phyloP scores from a whole-genome alignment of 1,284 basidiomycete genomes.

The Cutaneotrichosporon sp. region DNA sequence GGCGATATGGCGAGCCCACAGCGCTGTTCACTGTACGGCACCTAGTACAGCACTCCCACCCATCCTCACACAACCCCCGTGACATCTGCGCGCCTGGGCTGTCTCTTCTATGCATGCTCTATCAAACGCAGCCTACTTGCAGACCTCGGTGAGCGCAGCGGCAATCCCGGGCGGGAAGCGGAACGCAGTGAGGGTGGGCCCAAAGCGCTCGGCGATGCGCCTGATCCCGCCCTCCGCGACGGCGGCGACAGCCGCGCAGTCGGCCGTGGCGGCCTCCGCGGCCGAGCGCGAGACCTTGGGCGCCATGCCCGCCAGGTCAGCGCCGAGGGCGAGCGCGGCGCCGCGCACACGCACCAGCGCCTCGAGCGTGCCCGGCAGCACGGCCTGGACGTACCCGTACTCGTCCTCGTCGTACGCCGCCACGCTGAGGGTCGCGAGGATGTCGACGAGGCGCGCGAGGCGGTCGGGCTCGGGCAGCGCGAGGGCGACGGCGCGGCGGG shows the following conservation, averaged over 20 bases:
- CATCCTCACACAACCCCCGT: no score
- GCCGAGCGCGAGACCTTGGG: slow-evolving; percentile 17
- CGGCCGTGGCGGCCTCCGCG: slow-evolving; percentile 15
- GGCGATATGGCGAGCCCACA: no score
- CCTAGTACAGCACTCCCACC: no score
- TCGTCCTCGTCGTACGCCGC: slow-evolving; percentile 47
- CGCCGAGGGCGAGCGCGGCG: slow-evolving; percentile 28
- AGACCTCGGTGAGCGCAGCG: slow-evolving; percentile 37
- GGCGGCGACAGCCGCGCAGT: slow-evolving; percentile 5
- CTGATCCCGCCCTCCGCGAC: slow-evolving; percentile 34
- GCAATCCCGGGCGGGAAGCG: slow-evolving; percentile 41
- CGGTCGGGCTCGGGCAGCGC: slow-evolving; percentile 34
- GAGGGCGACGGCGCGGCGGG: slow-evolving; percentile 25
- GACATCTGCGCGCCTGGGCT: no score
- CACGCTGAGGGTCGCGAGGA: slow-evolving; percentile 36
- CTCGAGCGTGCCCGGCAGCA: slow-evolving; percentile 46
- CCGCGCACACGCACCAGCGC: slow-evolving; percentile 40
- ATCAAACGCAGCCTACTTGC: slow-evolving; percentile 15
- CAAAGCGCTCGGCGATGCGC: slow-evolving; percentile 39
- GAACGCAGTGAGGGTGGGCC: slow-evolving; percentile 42
- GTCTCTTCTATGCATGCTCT: no score
- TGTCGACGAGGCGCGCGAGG: slow-evolving; percentile 37
- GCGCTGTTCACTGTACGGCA: no score
- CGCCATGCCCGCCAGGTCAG: slow-evolving; percentile 27
- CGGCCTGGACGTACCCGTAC: slow-evolving; percentile 47